Base-by-base conservation (phyloP, 2,329 filamentous ascomycete species). In the Clonostachys rosea region DNA sequence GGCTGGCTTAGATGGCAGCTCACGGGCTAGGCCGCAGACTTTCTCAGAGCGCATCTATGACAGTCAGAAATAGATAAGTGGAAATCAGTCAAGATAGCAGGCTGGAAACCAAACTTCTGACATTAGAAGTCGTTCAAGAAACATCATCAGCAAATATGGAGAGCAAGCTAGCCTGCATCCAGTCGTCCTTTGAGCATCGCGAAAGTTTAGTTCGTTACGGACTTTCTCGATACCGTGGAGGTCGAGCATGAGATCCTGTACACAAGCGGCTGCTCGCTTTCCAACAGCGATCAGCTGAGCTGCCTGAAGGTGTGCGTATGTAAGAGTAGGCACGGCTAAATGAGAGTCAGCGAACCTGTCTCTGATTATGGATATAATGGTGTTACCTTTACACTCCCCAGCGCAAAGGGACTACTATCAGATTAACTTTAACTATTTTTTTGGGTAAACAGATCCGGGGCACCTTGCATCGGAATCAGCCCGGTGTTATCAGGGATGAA, bases 401-500 rank as follows among this genome's bases (percentile, higher is more conserved):
- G 63, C 6, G 90, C 86, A 62, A 95, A 94, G 34, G 75, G 64
- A 20, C 79, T 74, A 30, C 96, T 75, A 65, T 91, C 91, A 52
- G 80, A 70, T 95, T 85, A 47, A 91, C 85, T 56, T 83, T 88
- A 45, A 89, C 89, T 7, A 95, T 68, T 67, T 35, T 30, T 30
- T 30, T 30, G 10, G 10, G 87, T 71, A 5, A 95, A 64, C 14
- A 95, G 69, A 55, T 92, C 81, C 48, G 95, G 70, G 7, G 81
- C 90, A 35, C 70, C 59, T 6, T 56, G 56, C 49, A 66, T 78
- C 57, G 95, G 81, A 53, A 95, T 89, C 35, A 92, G 69, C 56
- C 91, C 89, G 3, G 84, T 77, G 53, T 91, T 90, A 59, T 91
- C 88, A 47, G 86, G 91, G 37, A 83, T 76, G 58, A 75, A 83